Evolutionary conservation across 345 rosid species (phyloP).

Genomic region (Reutealis trisperma): DNA sequence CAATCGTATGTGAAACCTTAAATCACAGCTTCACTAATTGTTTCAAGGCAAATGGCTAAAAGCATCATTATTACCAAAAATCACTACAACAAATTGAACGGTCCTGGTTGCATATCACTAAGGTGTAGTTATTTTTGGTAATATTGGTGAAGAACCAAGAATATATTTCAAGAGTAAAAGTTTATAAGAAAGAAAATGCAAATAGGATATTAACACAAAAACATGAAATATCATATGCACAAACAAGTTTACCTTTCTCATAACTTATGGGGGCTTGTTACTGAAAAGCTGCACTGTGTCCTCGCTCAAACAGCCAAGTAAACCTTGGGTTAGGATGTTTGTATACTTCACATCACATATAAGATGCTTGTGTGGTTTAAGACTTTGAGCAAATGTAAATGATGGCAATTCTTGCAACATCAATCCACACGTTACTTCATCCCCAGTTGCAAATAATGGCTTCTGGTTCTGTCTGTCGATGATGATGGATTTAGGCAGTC

Average conservation of each 20-base stretch:
- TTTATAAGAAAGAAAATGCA: background rate
- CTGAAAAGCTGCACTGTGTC: slow-evolving; percentile 61
- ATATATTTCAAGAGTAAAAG: too few relatives aligned
- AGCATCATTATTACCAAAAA: too few relatives aligned
- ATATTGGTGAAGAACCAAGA: too few relatives aligned
- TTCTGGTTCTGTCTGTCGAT: slow-evolving; percentile 44
- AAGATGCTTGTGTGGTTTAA: slow-evolving; percentile 49
- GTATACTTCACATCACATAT: slow-evolving; percentile 63
- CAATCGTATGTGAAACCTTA: too few relatives aligned
- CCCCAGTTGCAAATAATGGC: slow-evolving; percentile 56
- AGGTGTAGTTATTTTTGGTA: background rate
- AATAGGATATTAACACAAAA: background rate
- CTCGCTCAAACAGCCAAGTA: slow-evolving; percentile 67
- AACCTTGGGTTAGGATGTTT: slow-evolving; percentile 25
- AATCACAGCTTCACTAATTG: too few relatives aligned
- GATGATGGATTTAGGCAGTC: slow-evolving; percentile 68
- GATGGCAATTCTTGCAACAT: slow-evolving; percentile 67
- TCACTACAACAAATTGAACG: background rate
- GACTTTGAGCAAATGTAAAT: slow-evolving; percentile 43
- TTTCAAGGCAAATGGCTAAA: too few relatives aligned
- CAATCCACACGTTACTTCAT: slow-evolving; percentile 58
- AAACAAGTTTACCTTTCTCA: slow-evolving; percentile 15
- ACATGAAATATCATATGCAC: background rate
- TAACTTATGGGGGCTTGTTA: slow-evolving; percentile 21
- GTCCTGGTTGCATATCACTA: background rate